A percentile compares a stretch with the other conserved stretches of the same genome.
These are phyloP conservation scores for Cystofilobasidium capitatum DNA, from an alignment of 768 basidiomycete genomes.

Conservation along the genomic window DNA sequence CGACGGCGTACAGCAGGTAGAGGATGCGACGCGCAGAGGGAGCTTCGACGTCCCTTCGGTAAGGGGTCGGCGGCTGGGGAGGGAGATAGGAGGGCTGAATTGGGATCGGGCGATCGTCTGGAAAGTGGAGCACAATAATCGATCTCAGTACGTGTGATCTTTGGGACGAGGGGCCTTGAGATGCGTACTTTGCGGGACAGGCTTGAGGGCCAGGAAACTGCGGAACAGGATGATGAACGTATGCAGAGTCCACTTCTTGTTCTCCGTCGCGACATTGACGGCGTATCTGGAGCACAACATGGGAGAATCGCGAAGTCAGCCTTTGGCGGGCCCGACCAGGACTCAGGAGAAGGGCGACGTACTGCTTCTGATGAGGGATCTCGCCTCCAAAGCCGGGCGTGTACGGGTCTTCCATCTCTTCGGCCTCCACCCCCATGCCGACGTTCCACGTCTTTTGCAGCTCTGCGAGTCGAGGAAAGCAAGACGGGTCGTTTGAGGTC, in stretches of 20 bases:
- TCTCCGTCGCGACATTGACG: slow-evolving; percentile 20
- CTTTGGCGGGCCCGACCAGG: background rate
- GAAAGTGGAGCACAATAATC: background rate
- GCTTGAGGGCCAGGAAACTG: slow-evolving; percentile 12
- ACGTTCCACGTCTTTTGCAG: slow-evolving; percentile 3
- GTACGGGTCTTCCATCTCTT: slow-evolving; percentile 12
- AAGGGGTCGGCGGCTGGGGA: background rate
- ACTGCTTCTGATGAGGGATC: slow-evolving; percentile 9
- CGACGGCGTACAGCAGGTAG: slow-evolving; percentile 18
- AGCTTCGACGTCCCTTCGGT: background rate
- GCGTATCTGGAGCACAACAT: background rate
- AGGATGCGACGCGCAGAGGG: slow-evolving; percentile 9
- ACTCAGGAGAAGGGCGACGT: background rate
- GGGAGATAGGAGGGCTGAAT: slow-evolving; percentile 18
- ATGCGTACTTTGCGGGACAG: background rate
- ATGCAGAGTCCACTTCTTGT: slow-evolving; percentile 15
- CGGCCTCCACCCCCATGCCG: slow-evolving; percentile 17
- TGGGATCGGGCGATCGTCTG: background rate
- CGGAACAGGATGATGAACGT: slow-evolving; percentile 24
- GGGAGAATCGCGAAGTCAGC: no score
- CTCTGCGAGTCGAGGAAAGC: no score
- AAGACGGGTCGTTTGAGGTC: background rate
- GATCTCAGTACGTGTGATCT: background rate
- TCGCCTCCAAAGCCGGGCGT: slow-evolving; percentile 6
- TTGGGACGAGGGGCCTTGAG: background rate